These are phyloP conservation scores for Detonula confervacea DNA, from an alignment of 352 stramenopile species.

Conservation along the genomic window DNA sequence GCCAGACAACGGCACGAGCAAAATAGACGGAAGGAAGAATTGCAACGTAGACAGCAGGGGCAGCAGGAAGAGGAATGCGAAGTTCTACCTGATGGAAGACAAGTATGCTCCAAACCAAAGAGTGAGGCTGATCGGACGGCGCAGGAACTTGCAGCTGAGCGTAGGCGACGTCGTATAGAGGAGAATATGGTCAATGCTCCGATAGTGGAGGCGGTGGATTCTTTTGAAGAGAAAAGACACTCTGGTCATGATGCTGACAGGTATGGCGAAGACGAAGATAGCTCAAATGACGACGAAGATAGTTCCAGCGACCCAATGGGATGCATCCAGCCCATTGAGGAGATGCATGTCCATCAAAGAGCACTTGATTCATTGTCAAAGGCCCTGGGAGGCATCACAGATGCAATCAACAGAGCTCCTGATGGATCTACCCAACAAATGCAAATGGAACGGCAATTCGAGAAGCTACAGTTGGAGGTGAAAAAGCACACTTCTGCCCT, in stretches of 20 bases:
- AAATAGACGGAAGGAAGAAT: neutral
- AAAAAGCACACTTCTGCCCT: constrained; percentile 1
- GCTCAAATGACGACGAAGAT: neutral
- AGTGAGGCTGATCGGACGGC: constrained; percentile 2
- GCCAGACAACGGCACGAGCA: constrained; percentile 14
- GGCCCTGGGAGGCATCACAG: neutral
- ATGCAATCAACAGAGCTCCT: neutral
- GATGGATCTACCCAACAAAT: constrained; percentile 9
- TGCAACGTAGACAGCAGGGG: constrained; percentile 15
- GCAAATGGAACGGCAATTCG: neutral
- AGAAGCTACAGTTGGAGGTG: constrained; percentile 9
- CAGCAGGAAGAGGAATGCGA: constrained; percentile 28
- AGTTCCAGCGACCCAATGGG: constrained; percentile 21
- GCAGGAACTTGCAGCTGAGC: constrained; percentile 27
- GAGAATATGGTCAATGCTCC: constrained; percentile 39
- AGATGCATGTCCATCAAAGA: constrained; percentile 8
- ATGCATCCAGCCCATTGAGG: constrained; percentile 7
- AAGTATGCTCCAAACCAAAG: constrained; percentile 14
- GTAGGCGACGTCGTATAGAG: constrained; percentile 32
- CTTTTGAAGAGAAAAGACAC: constrained; percentile 1
- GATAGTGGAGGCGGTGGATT: constrained; percentile 25
- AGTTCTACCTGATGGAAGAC: constrained; percentile 30
- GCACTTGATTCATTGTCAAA: constrained; percentile 6
- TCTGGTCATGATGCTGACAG: neutral
- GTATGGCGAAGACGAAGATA: neutral